Evolutionary conservation across 1,284 basidiomycete species (phyloP), one percentile per base, ranked within the genome.

Genomic region (Psilocybe mexicana): DNA sequence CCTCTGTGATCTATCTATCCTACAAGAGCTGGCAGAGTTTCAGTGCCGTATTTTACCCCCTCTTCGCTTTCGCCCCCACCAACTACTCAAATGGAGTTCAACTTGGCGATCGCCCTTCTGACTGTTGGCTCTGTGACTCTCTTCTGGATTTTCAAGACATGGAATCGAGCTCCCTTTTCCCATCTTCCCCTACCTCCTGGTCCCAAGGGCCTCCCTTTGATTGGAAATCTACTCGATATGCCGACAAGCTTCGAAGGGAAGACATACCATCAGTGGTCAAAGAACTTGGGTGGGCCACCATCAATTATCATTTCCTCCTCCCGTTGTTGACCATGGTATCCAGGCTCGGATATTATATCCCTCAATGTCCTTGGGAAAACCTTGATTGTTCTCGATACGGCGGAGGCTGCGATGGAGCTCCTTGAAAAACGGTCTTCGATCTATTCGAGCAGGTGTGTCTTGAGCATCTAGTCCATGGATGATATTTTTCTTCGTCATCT

Each of bases 321-420:
- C 18, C 18, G 18, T 18, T n/a, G 8, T 40, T 25, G 28, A 14
- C n/a, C 7, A 12, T 44, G 28, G 8, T 25, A 24, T 58, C 1
- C 49, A 73, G 74, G 74, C 2, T 38, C 36, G 7, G 71, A 68
- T 11, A 50, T 78, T 6, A 60, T 79, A 26, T 71, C 75, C 43
- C 54, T 69, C 1, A 67, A 67, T 11, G 55, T 70, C 2, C 59
- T 76, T 0, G 73, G 77, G 23, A 69, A 55, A 10, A 67, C 70
- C 25, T 69, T 79, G 14, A 54, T 79, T 49, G 59, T 80, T 18
- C 65, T 81, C 53, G 74, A 76, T 38, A 71, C 66, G 14, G 59
- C 57, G 18, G 64, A 69, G 33, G 67, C 71, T 2, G 74, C 71
- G 1, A 67, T 65, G 4, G 77, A 75, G 26, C 57, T 80, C 24